Evolutionary conservation across 805 yeast species (phyloP).

Genomic region (Teunomyces lycoperdinae): DNA sequence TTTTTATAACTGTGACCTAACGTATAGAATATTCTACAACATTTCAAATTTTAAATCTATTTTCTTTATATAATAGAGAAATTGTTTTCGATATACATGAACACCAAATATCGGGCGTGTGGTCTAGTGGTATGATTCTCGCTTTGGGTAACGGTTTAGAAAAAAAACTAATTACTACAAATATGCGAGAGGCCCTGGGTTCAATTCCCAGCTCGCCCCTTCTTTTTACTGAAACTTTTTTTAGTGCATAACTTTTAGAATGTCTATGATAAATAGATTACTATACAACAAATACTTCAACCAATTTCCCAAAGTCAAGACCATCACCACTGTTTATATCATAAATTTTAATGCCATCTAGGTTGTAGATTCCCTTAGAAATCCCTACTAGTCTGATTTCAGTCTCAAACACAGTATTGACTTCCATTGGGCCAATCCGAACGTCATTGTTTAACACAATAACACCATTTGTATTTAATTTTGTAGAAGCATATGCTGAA

Average conservation of each 20-base stretch:
- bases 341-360: conserved; percentile 63
- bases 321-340: conserved; percentile 66
- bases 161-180: conserved; percentile 6
- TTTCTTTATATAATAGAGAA: not conserved
- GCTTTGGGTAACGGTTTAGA: conserved; percentile 15
- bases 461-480: conserved; percentile 52
- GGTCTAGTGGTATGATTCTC: conserved; percentile 26
- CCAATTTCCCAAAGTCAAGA: conserved; percentile 64
- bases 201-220: conserved; percentile 33
- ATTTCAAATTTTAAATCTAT: not conserved
- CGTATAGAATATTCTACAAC: too few species aligned
- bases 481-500: conserved; percentile 33
- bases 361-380: conserved; percentile 59
- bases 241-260: not conserved
- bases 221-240: conserved; percentile 8
- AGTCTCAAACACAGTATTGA: conserved; percentile 62
- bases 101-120: conserved; percentile 15
- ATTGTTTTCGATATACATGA: not conserved
- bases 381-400: conserved; percentile 59
- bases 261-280: not conserved
- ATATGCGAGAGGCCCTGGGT: conserved; percentile 33
- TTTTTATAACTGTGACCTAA: too few species aligned
- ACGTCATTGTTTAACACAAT: conserved; percentile 65
- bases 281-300: conserved; percentile 61
- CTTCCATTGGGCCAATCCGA: conserved; percentile 58